Evolutionary conservation across 2,329 filamentous ascomycete species (phyloP).

Genomic region (Zasmidium cellare): DNA sequence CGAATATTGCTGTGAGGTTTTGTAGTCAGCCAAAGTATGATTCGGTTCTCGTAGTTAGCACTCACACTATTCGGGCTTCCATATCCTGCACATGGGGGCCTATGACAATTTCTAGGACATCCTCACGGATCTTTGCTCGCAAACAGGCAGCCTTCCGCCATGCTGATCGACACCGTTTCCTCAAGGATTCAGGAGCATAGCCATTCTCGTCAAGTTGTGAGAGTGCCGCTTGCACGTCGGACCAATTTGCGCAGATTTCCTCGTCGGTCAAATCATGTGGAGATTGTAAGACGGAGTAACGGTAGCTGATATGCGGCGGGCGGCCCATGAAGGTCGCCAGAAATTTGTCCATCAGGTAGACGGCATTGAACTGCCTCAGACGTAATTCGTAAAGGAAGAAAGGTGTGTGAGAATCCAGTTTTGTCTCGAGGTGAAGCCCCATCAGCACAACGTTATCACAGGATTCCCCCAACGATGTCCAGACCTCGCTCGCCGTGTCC

Average conservation of each 20-base stretch:
- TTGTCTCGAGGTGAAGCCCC: slow-evolving; percentile 25
- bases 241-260: slow-evolving; percentile 12
- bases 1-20: slow-evolving; percentile 11
- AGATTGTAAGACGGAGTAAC: slow-evolving; percentile 14
- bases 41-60: too few relatives aligned
- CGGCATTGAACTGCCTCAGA: slow-evolving; percentile 21
- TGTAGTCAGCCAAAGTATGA: too few relatives aligned
- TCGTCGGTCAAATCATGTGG: slow-evolving; percentile 19
- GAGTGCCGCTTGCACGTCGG: slow-evolving; percentile 10
- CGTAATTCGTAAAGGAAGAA: slow-evolving; percentile 26
- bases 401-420: slow-evolving; percentile 19
- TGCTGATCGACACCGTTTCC: slow-evolving; percentile 10
- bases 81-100: slow-evolving; percentile 10
- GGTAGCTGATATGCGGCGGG: slow-evolving; percentile 22
- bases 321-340: slow-evolving; percentile 26
- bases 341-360: slow-evolving; percentile 28
- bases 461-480: slow-evolving; percentile 24
- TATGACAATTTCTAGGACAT: slow-evolving; percentile 21
- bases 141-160: slow-evolving; percentile 18
- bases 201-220: slow-evolving; percentile 8
- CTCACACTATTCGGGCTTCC: slow-evolving; percentile 12
- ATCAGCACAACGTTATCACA: slow-evolving; percentile 24
- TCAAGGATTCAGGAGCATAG: slow-evolving; percentile 5
- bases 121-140: slow-evolving; percentile 15
- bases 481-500: slow-evolving; percentile 23